Evolutionary conservation across 352 stramenopile species (phyloP).

Genomic region (Globisporangium nunn): DNA sequence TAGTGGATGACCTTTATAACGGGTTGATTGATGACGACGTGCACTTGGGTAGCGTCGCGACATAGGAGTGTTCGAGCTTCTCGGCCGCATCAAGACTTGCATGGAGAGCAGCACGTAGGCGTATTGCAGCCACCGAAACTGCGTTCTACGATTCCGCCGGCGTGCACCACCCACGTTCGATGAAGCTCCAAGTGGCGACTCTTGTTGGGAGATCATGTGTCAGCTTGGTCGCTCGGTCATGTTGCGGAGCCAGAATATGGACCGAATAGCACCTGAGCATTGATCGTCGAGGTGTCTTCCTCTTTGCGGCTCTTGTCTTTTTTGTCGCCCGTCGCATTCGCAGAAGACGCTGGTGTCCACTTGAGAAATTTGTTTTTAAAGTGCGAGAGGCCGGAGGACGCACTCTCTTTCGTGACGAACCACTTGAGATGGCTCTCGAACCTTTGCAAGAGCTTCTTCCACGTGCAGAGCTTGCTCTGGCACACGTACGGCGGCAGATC

Average conservation of each 20-base stretch:
- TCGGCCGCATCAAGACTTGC: conserved; percentile 58
- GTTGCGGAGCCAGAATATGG: conserved; percentile 52
- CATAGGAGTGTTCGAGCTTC: conserved; percentile 62
- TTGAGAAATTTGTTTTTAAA: conserved; percentile 86
- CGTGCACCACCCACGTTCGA: too few species aligned
- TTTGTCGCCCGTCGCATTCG: background rate
- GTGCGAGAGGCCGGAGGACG: conserved; percentile 73
- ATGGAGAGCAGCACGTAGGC: conserved; percentile 30
- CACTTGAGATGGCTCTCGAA: conserved; percentile 82
- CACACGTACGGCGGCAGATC: conserved; percentile 73
- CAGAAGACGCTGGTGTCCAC: conserved; percentile 48
- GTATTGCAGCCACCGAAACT: too few species aligned
- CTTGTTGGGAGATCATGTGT: too few species aligned
- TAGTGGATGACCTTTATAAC: background rate
- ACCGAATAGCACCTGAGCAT: conserved; percentile 69
- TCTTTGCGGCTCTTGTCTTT: conserved; percentile 66
- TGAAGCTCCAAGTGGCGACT: too few species aligned
- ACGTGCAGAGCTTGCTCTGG: conserved; percentile 76
- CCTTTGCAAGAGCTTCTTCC: conserved; percentile 74
- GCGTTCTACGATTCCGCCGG: too few species aligned
- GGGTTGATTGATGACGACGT: background rate
- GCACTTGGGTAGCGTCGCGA: conserved; percentile 45
- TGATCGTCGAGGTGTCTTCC: conserved; percentile 43
- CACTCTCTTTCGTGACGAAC: conserved; percentile 77
- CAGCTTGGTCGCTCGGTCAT: background rate